Base-by-base conservation (phyloP, 2,329 filamentous ascomycete species). In the Malbranchea zuffiana region DNA sequence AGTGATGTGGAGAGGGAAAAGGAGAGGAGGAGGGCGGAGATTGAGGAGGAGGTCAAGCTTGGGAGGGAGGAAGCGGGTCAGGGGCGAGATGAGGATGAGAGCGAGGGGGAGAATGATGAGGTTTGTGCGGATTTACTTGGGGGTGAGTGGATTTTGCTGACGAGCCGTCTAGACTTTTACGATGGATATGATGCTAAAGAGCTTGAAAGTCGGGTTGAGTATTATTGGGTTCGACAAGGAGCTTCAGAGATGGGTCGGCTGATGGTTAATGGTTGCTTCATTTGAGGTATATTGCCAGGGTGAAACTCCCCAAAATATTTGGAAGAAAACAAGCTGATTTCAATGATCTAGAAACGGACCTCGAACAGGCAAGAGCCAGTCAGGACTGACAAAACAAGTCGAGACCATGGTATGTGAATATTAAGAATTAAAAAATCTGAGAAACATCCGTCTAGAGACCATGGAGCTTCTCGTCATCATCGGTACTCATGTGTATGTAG, bases 131-230 rank as follows among this genome's bases (percentile, higher is more conserved):
- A 57, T 60, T 61, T 43, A 56, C 56, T 35, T 41, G 15, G 20
- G 15, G 6, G 20, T 30, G n/a, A n/a, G n/a, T n/a, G 16, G 16
- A 21, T 32, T 32, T 25, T 40, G 21, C 18, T 30, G 6, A 23
- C 13, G 21, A 29, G 25, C 10, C 23, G 6, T 27, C 5, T 46
- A 77, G 74, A 69, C 68, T 8, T 80, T 81, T 49, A 80, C 75
- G 8, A 78, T 82, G 69, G 74, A 71, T 32, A 74, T 74, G 68
- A 81, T 82, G 78, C 64, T 82, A 11, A 69, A 68, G 45, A 74
- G 68, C 19, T 59, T 82, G 41, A 77, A 79, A 48, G 71, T 82
- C 39, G 74, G 80, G 38, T 56, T 73, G 3, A 60, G 67, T 32
- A 50, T 72, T n/a, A 77, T 82, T 45, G 78, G 77, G 4, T 81